Percentiles rank a stretch among this genome's conserved stretches.
Conservation (phyloP, 371 early-diverging fungal species). For the Cokeromyces recurvatus region DNA sequence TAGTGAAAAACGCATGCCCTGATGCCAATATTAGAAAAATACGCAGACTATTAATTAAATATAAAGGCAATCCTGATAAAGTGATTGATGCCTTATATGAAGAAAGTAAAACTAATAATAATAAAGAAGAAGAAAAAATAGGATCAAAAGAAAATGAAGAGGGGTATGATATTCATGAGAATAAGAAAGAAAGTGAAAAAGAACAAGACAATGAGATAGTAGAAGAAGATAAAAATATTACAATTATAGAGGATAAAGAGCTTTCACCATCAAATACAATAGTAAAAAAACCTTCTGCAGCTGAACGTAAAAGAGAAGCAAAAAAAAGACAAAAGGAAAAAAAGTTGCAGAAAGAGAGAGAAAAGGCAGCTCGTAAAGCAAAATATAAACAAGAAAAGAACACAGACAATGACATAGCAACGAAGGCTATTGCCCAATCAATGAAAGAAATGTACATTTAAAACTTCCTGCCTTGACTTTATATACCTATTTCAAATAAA, state of each 20-base stretch:
- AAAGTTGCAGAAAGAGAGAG: conserved; percentile 13
- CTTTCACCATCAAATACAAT: not conserved
- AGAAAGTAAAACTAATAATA: not conserved
- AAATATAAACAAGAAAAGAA: conserved; percentile 3
- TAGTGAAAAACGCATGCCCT: conserved; percentile 45
- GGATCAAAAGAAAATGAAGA: not conserved
- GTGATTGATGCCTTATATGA: conserved; percentile 57
- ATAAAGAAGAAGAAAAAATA: too few relatives aligned
- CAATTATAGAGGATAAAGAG: too few relatives aligned
- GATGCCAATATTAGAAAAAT: conserved; percentile 41
- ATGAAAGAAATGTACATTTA: conserved; percentile 33
- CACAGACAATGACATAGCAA: not conserved
- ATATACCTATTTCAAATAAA: not conserved
- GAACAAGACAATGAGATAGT: not conserved
- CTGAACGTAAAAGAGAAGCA: conserved; percentile 25
- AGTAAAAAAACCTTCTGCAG: conserved; percentile 16
- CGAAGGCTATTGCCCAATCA: not conserved
- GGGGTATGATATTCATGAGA: not conserved
- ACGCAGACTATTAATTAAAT: conserved; percentile 45
- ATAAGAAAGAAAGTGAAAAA: not conserved
- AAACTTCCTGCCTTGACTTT: too few relatives aligned
- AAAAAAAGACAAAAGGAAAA: conserved; percentile 29
- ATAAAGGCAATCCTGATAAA: conserved; percentile 42
- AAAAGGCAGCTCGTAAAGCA: conserved; percentile 8
- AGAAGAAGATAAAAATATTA: not conserved